Conservation (phyloP, 371 early-diverging fungal genomes). For the Mucor indicus region DNA sequence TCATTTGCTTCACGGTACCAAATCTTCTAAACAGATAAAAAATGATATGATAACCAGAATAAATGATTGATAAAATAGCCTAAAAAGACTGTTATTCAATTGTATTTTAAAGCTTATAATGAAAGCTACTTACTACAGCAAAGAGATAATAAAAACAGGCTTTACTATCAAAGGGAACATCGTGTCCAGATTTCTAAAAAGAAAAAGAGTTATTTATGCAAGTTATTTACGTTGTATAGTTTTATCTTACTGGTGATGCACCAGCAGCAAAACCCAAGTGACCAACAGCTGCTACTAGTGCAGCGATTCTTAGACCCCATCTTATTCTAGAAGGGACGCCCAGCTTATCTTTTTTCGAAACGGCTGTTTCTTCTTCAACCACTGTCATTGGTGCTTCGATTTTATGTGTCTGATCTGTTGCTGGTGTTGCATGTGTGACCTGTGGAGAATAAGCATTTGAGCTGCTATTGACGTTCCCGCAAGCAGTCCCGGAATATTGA, state of each 20-base stretch:
- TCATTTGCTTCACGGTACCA: conserved; percentile 42
- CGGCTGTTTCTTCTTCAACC: neutral
- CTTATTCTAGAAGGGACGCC: conserved; percentile 31
- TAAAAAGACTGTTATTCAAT: neutral
- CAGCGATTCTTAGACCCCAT: conserved; percentile 31
- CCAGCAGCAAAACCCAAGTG: conserved; percentile 51
- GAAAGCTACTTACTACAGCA: conserved; percentile 42
- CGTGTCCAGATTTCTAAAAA: conserved; percentile 27
- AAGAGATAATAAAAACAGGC: conserved; percentile 45
- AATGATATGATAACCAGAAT: conserved; percentile 42
- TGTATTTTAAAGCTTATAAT: too few species aligned
- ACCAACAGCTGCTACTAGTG: conserved; percentile 37
- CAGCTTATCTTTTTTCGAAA: neutral
- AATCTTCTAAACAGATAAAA: conserved; percentile 46
- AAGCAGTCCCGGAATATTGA: conserved; percentile 28
- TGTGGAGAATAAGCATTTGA: conserved; percentile 21
- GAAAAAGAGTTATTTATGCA: neutral
- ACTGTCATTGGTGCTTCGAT: conserved; percentile 8
- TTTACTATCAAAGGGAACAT: conserved; percentile 32
- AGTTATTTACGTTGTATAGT: neutral
- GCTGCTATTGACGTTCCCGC: conserved; percentile 8
- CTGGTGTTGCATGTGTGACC: neutral
- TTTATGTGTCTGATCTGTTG: neutral
- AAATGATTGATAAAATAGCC: conserved; percentile 50
- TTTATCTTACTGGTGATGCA: conserved; percentile 42